Conservation (phyloP, 192 early-diverging fungal genomes). For the Backusella liffmaniae region DNA sequence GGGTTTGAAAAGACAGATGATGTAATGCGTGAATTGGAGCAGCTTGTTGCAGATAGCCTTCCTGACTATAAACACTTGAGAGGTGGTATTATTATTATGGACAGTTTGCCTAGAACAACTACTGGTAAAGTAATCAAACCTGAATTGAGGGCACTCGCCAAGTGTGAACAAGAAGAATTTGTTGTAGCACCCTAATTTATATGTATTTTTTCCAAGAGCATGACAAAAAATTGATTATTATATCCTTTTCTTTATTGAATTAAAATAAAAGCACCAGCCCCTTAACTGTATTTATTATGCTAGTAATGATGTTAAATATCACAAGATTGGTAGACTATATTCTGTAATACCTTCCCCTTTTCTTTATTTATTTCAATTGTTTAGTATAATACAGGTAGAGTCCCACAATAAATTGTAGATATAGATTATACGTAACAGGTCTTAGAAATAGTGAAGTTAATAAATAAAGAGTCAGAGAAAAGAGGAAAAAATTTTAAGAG, state of each 20-base stretch:
- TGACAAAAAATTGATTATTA: not conserved
- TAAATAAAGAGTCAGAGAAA: not conserved
- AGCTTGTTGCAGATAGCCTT: constrained; percentile 54
- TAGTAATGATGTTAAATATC: not conserved
- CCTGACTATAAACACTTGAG: constrained; percentile 73
- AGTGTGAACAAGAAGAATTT: not conserved
- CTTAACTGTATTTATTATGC: not conserved
- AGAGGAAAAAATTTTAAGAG: not conserved
- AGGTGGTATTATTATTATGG: constrained; percentile 76
- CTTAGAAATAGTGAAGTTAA: not conserved
- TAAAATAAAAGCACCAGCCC: not conserved
- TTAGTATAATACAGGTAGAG: not conserved
- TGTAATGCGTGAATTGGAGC: constrained; percentile 45
- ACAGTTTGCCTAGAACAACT: constrained; percentile 71
- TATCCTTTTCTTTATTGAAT: not conserved
- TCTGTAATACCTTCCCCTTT: not conserved
- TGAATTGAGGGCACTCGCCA: constrained; percentile 44
- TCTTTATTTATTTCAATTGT: not conserved
- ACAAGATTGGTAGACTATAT: not conserved
- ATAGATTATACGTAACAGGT: not conserved
- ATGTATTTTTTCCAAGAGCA: not conserved
- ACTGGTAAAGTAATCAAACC: constrained; percentile 81
- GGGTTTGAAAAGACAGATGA: constrained; percentile 23
- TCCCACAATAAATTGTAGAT: not conserved
- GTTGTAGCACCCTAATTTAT: not conserved